Evolutionary conservation across 75 land plant species (phyloP), one percentile per base, ranked within the genome.

Genomic region (Selaginella tamariscina): DNA sequence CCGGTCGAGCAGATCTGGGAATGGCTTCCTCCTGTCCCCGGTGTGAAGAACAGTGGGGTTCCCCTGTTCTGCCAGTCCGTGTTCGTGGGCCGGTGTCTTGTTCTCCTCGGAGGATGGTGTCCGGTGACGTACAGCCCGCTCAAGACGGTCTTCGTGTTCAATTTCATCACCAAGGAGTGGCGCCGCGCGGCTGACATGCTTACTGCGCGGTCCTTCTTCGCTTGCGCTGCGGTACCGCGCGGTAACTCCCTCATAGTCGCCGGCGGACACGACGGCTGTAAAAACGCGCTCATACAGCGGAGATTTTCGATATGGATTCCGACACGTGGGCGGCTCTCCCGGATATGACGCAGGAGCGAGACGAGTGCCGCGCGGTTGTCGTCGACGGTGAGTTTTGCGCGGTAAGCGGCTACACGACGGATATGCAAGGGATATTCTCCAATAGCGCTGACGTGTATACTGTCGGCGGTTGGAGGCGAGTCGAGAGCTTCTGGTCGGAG

Each of bases 331-430:
- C 30, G 18, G 32, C 30, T 71, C 64, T 86, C 70, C 32, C 76
- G 13, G 68, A 62, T 24, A 81, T 88, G 90, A 65, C 64, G 55
- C 64, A 69, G 72, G 92, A 72, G 74, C 33, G 92, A 32, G 92
- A 88, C 65, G 92, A 88, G 65, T 82, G 84, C 71, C 57, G 69
- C 27, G 86, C 83, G 0, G 65, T 83, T 30, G 56, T 56, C 22
- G 22, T 76, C 29, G 83, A 74, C 22, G 77, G 69, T 0, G 56
- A 64, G 29, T 86, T 83, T 32, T 71, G 55, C 56, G 92, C 78
- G 1, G 68, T 88, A 27, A 78, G 86, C 72, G 90, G 92, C 33
- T 88, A 86, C 73, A 56, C 54, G 0, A 83, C 87, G 0, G 80
- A 79, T 21, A 21, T 39, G 13, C 92, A 88, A 67, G 89, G 92